Evolutionary conservation across 495 filamentous ascomycete genomes (phyloP), one percentile per base, ranked within the genome.

Genomic region (Monascus purpureus): DNA sequence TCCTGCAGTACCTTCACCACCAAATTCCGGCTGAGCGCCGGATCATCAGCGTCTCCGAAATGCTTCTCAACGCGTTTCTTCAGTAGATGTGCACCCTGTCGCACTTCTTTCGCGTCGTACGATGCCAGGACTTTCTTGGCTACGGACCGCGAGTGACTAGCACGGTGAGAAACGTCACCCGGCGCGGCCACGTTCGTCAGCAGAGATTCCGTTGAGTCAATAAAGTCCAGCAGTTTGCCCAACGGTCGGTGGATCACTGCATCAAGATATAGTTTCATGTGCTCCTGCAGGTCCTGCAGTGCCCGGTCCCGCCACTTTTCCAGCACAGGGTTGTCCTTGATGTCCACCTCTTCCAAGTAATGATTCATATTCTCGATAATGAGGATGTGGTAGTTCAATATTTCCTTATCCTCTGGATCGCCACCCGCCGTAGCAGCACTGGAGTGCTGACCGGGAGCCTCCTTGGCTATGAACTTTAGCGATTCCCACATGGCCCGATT

Each of bases 281-380:
- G 87, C 49, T 93, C 87, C n/a, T 62, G 61, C 57, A 88, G 73
- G 52, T 94, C 88, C 30, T 72, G 66, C 16, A 68, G 60, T 1
- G 88, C 88, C 17, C 74, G 73, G 31, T 74, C 70, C 43, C 69
- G 72, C 82, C 86, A 94, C 38, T 81, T 75, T 38, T 77, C 73
- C 5, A 96, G 65, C 9, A 93, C 73, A 1, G 77, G 67, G 33
- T 87, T 73, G 12, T 61, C 61, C 24, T 73, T 68, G n/a, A 77
- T 63, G 40, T 90, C 80, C 7, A 93, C 76, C 49, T 95, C 88
- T 43, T 95, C 86, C 7, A 87, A 61, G 53, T 88, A 94, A 50
- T 94, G 86, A 50, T 94, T 90, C 88, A 95, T 94, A 50, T 96
- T 96, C 52, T 96, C 88, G 38, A 96, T 95, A 19, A 96, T 70